phyloP scores from a whole-genome alignment of 495 filamentous ascomycete species.

The Annulohypoxylon bovei region DNA sequence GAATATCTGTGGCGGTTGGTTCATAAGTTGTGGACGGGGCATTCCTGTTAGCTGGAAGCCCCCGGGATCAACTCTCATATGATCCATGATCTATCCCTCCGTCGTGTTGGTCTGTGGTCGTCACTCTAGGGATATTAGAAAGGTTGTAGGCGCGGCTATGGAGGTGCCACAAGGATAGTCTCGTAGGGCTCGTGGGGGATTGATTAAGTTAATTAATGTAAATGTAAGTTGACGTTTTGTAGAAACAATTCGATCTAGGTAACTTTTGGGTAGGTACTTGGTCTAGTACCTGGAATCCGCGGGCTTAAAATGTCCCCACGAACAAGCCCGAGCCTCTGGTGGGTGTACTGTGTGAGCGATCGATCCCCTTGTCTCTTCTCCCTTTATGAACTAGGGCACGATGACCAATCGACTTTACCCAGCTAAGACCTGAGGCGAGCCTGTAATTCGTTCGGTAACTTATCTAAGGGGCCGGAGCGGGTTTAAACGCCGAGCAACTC shows the following conservation, averaged over 20 bases:
- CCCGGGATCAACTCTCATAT: constrained; percentile 46
- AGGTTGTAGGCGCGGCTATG: constrained; percentile 3
- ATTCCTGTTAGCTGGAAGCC: constrained; percentile 62
- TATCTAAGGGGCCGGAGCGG: constrained; percentile 26
- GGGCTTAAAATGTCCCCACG: constrained; percentile 34
- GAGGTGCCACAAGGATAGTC: constrained; percentile 18
- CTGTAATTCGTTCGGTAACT: constrained; percentile 27
- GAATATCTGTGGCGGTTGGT: constrained; percentile 77
- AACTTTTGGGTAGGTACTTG: constrained; percentile 34
- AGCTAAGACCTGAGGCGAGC: constrained; percentile 18
- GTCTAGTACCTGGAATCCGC: constrained; percentile 30
- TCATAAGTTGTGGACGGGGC: constrained; percentile 66
- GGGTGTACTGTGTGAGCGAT: constrained; percentile 14
- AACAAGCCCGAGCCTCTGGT: neutral
- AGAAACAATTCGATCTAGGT: constrained; percentile 32
- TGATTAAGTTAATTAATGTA: constrained; percentile 10
- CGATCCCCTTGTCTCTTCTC: constrained; percentile 34
- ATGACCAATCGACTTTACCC: constrained; percentile 33
- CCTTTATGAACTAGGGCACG: constrained; percentile 27
- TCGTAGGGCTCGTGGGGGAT: constrained; percentile 9
- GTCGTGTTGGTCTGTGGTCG: constrained; percentile 5
- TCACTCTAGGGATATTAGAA: constrained; percentile 12
- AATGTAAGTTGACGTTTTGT: constrained; percentile 29
- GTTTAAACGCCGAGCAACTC: constrained; percentile 29
- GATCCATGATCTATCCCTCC: constrained; percentile 53